These are phyloP conservation scores for Hansenula sp. DNA, from an alignment of 1,139 yeast genomes.

Conservation along the genomic window DNA sequence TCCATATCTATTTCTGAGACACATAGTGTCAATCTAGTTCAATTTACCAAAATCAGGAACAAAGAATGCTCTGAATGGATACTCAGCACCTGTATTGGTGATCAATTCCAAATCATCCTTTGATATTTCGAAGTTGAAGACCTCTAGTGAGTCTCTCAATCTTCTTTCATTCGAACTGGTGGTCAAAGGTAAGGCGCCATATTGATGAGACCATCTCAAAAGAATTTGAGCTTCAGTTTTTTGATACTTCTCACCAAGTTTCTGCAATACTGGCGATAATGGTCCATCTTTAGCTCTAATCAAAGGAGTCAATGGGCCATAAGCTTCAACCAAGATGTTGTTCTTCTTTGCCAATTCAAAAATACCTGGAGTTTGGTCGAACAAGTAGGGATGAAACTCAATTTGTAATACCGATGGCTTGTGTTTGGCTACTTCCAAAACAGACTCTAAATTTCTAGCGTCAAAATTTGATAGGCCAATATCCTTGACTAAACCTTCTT, in stretches of 20 bases:
- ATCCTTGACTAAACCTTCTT: conserved; percentile 31
- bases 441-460: conserved; percentile 31
- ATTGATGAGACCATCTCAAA: conserved; percentile 36
- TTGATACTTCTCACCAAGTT: conserved; percentile 29
- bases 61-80: conserved; percentile 32
- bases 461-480: conserved; percentile 52
- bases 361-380: conserved; percentile 46
- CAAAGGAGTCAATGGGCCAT: conserved; percentile 47
- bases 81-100: conserved; percentile 18
- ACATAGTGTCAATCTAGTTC: conserved; percentile 1
- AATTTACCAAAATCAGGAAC: conserved; percentile 14
- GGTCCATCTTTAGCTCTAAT: conserved; percentile 45
- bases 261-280: conserved; percentile 17
- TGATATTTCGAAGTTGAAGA: conserved; percentile 35
- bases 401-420: conserved; percentile 52
- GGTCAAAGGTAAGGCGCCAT: conserved; percentile 41
- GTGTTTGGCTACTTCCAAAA: conserved; percentile 30
- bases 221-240: conserved; percentile 33
- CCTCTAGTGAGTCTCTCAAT: conserved; percentile 38
- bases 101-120: conserved; percentile 30
- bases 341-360: conserved; percentile 38
- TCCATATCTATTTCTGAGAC: too few species aligned
- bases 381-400: conserved; percentile 54
- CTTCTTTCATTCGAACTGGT: conserved; percentile 43
- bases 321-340: conserved; percentile 45